phyloP scores from a whole-genome alignment of 2,329 filamentous ascomycete species.

The Hypomyces rosellus region DNA sequence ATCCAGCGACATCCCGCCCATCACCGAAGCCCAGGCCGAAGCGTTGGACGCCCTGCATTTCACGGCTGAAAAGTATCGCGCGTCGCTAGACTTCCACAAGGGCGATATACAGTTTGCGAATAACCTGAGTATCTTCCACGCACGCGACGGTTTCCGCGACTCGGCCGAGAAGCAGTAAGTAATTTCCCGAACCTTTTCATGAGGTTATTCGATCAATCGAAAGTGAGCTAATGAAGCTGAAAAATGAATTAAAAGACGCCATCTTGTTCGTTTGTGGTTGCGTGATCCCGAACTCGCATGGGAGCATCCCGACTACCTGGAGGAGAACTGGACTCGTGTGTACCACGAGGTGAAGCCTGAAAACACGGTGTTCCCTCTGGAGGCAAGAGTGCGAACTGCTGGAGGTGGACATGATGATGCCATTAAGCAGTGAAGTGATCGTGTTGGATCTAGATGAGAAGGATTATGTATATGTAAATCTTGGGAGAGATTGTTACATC shows the following conservation, averaged over 20 bases:
- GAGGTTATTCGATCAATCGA: too few species aligned
- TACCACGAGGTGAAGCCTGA: constrained; percentile 47
- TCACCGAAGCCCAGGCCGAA: constrained; percentile 47
- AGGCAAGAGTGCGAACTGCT: constrained; percentile 30
- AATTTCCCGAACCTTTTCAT: neutral
- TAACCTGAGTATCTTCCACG: constrained; percentile 49
- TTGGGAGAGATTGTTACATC: too few species aligned
- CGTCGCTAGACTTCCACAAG: constrained; percentile 39
- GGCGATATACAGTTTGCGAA: constrained; percentile 52
- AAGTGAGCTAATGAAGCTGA: neutral
- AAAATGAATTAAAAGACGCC: constrained; percentile 28
- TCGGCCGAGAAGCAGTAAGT: constrained; percentile 37
- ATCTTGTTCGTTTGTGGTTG: constrained; percentile 45
- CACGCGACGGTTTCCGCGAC: constrained; percentile 43
- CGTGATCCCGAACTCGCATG: constrained; percentile 44
- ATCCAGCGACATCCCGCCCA: constrained; percentile 47
- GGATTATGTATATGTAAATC: too few species aligned
- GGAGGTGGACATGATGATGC: neutral
- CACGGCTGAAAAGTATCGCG: constrained; percentile 39
- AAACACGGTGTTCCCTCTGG: constrained; percentile 49
- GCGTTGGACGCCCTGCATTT: constrained; percentile 47
- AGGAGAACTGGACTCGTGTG: constrained; percentile 44
- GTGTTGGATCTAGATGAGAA: too few species aligned
- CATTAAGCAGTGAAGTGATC: too few species aligned
- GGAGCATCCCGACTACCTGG: constrained; percentile 39